Percentiles rank a stretch among this genome's conserved stretches.
Evolutionary conservation across 345 rosid species (phyloP).

Genomic region (Eucalyptus marginata): DNA sequence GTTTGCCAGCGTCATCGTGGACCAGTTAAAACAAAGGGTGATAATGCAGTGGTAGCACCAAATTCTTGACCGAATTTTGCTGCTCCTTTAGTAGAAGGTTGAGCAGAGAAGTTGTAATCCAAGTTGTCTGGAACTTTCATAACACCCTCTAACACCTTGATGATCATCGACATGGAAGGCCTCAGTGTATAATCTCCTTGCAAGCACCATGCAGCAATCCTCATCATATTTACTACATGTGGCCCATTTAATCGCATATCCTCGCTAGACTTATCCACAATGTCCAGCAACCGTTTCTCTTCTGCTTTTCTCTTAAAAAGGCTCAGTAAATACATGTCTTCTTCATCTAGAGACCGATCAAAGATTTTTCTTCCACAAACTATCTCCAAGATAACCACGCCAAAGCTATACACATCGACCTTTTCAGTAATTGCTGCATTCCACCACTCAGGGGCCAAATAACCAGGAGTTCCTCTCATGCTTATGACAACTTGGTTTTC

Average conservation of each 20-base stretch:
- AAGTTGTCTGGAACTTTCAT: background rate
- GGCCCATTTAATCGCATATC: conserved; percentile 2
- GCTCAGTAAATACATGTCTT: conserved; percentile 3
- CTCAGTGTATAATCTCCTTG: conserved; percentile 6
- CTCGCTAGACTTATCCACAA: background rate
- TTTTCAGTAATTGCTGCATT: background rate
- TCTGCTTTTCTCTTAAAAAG: background rate
- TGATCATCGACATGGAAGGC: background rate
- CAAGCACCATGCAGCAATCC: conserved; percentile 21
- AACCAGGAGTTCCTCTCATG: conserved; percentile 6
- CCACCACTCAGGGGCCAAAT: background rate
- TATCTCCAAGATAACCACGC: conserved; percentile 8
- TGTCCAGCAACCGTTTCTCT: background rate
- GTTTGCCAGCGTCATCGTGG: background rate
- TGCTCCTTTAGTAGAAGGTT: background rate
- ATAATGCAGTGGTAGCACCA: background rate
- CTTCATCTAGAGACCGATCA: background rate
- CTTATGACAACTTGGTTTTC: background rate
- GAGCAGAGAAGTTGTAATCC: background rate
- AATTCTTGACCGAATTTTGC: background rate
- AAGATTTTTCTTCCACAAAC: conserved; percentile 3
- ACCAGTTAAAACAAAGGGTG: background rate
- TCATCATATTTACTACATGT: conserved; percentile 4
- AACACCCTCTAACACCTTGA: conserved; percentile 1
- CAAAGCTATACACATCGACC: conserved; percentile 15